Evolutionary conservation across 208 protist genomes (phyloP).

Genomic region (Trypanosoma theileri): DNA sequence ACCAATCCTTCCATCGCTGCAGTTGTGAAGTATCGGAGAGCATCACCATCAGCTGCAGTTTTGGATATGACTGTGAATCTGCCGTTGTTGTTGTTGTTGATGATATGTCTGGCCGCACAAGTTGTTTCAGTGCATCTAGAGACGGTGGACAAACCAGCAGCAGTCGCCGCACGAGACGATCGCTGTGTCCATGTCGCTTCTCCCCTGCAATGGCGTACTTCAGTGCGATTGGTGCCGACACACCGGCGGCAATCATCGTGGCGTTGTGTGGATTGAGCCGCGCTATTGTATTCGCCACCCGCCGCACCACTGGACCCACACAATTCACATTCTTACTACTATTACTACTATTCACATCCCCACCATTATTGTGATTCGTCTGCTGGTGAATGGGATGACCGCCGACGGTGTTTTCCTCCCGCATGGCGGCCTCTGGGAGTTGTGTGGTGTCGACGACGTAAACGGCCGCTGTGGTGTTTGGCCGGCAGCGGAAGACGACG

Average conservation of each 20-base stretch:
- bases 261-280: conserved; percentile 76
- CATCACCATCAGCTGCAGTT: conserved; percentile 49
- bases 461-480: conserved; percentile 75
- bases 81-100: background rate
- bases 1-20: conserved; percentile 34
- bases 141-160: conserved; percentile 60
- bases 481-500: conserved; percentile 51
- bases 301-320: conserved; percentile 59
- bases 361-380: too few species aligned
- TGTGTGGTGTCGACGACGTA: conserved; percentile 67
- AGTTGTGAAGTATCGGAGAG: conserved; percentile 35
- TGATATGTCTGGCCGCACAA: conserved; percentile 4
- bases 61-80: conserved; percentile 32
- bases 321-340: background rate
- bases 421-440: conserved; percentile 24
- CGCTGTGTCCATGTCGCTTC: conserved; percentile 66
- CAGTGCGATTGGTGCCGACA: conserved; percentile 50
- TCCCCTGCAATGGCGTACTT: conserved; percentile 79
- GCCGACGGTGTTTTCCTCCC: too few species aligned
- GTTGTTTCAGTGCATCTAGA: conserved; percentile 28
- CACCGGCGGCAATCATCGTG: conserved; percentile 70
- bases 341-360: too few species aligned
- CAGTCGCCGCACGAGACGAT: conserved; percentile 57
- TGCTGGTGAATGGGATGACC: too few species aligned
- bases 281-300: conserved; percentile 56